A percentile compares a stretch with the other conserved stretches of the same genome.
Evolutionary conservation across 257 asterid species (phyloP).

Genomic region (Capsicum pubescens): DNA sequence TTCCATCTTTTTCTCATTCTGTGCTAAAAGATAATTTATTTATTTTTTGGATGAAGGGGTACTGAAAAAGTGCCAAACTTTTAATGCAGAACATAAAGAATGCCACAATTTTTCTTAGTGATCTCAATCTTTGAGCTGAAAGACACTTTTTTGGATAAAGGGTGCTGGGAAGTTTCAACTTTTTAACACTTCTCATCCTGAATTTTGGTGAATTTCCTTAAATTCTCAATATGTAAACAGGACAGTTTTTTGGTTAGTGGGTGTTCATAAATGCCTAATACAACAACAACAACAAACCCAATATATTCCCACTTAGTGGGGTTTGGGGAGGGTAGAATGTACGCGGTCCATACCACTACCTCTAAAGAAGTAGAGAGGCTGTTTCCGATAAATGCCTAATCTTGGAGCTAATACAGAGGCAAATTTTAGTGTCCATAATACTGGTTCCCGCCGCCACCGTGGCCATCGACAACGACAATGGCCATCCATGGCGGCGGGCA

Average conservation of each 20-base stretch:
- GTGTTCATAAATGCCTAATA: too few species aligned
- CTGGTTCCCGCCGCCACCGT: constrained; percentile 30
- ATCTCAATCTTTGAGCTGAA: not conserved
- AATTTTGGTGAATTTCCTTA: not conserved
- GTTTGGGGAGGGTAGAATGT: too few species aligned
- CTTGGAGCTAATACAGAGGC: constrained; percentile 30
- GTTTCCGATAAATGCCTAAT: constrained; percentile 35
- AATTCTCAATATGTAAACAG: too few species aligned
- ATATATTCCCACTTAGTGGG: too few species aligned
- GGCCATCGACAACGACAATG: constrained; percentile 37
- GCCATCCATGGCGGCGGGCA: constrained; percentile 39
- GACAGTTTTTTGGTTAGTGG: too few species aligned
- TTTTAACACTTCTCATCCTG: not conserved
- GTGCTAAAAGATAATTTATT: not conserved
- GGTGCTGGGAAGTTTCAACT: not conserved
- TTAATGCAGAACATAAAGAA: not conserved
- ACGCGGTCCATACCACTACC: too few species aligned
- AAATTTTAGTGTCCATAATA: constrained; percentile 23
- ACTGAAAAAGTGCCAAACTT: not conserved
- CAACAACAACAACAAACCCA: too few species aligned
- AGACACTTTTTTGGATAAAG: not conserved
- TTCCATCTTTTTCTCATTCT: not conserved
- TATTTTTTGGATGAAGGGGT: not conserved
- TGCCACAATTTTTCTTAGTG: not conserved
- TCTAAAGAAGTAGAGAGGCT: too few species aligned